These are phyloP conservation scores for Populus hybrid DNA, from an alignment of 441 rosid genomes.

Conservation along the genomic window DNA sequence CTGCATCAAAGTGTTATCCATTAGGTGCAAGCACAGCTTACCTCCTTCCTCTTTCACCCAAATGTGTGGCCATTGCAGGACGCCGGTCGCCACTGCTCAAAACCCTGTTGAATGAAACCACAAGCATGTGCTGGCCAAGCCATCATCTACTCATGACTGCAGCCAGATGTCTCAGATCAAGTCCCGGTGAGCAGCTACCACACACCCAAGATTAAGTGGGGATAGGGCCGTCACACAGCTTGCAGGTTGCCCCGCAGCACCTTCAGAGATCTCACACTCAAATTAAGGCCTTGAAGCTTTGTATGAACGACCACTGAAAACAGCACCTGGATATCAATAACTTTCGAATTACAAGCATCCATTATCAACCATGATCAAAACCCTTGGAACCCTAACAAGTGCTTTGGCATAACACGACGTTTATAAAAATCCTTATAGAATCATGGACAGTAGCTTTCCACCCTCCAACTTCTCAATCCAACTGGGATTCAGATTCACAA, in stretches of 20 bases:
- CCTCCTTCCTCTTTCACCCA: background rate
- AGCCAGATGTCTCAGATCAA: background rate
- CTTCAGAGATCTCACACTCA: too few species aligned
- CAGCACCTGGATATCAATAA: background rate
- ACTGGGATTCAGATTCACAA: background rate
- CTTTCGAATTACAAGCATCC: background rate
- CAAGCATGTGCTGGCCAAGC: too few species aligned
- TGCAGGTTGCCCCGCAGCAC: too few species aligned
- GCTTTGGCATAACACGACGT: background rate
- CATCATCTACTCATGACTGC: background rate
- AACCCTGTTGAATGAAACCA: background rate
- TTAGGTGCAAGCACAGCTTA: too few species aligned
- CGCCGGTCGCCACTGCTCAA: background rate
- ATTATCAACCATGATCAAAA: background rate
- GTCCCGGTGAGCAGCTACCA: background rate
- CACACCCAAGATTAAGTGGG: too few species aligned
- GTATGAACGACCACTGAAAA: too few species aligned
- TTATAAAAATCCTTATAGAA: background rate
- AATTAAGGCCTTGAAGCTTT: background rate
- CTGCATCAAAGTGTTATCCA: background rate
- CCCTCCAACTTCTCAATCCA: background rate
- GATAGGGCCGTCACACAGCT: too few species aligned
- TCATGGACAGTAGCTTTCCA: background rate
- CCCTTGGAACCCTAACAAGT: background rate
- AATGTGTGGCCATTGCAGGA: too few species aligned